Percentiles rank a stretch among this genome's conserved stretches.
These are phyloP conservation scores for Zygnema cylindricum DNA, from an alignment of 139 green algal genomes.

Conservation along the genomic window DNA sequence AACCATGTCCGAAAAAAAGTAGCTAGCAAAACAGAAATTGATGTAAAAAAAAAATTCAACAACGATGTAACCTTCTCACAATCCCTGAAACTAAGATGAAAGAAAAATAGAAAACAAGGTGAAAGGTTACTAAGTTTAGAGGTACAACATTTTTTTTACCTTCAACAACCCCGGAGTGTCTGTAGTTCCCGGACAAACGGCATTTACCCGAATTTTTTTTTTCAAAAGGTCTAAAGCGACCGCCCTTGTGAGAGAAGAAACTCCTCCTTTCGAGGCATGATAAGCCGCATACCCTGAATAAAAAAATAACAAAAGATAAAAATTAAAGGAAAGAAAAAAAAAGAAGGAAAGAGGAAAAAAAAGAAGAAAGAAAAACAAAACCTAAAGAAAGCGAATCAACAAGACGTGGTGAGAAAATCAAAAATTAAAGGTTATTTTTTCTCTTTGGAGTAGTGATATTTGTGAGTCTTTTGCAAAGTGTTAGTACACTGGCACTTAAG, in stretches of 20 bases:
- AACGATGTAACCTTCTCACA: too few relatives aligned
- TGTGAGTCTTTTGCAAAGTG: too few relatives aligned
- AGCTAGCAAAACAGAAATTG: background rate
- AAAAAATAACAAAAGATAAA: background rate
- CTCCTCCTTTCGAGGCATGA: conserved; percentile 55
- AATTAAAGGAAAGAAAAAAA: background rate
- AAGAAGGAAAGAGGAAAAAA: background rate
- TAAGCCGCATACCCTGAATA: conserved; percentile 55
- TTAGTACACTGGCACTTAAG: too few relatives aligned
- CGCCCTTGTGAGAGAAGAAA: conserved; percentile 55
- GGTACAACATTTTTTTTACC: background rate
- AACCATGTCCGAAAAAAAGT: background rate
- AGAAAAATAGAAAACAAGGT: too few relatives aligned
- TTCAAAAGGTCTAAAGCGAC: conserved; percentile 44
- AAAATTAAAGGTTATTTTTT: too few relatives aligned
- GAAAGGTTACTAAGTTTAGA: too few relatives aligned
- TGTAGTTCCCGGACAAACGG: conserved; percentile 55
- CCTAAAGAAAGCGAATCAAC: too few relatives aligned
- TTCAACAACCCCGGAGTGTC: conserved; percentile 44
- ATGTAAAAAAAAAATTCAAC: background rate
- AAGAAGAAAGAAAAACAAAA: too few relatives aligned
- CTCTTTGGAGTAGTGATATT: too few relatives aligned
- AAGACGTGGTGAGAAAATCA: too few relatives aligned
- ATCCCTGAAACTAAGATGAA: too few relatives aligned
- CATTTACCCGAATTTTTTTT: conserved; percentile 59